A percentile compares a stretch with the other conserved stretches of the same genome.
Conservation (phyloP, 257 asterid species). For the Jacaranda mimosifolia region DNA sequence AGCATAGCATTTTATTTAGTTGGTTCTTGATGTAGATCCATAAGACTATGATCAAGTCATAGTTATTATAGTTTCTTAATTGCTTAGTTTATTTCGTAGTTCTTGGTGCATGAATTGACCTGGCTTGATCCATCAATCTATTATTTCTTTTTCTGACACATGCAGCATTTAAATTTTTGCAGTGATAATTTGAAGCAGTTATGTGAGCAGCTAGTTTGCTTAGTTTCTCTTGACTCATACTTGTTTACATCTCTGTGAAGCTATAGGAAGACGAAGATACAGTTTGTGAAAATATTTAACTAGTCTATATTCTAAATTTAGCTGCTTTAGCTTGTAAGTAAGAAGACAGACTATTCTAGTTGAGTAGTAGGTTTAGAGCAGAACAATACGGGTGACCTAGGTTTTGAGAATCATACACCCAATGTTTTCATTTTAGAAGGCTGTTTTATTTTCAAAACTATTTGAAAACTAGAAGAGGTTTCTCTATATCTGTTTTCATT, state of each 20-base stretch:
- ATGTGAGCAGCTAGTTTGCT: constrained; percentile 3
- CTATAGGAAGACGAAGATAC: constrained; percentile 1
- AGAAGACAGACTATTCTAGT: background rate
- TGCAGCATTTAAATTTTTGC: background rate
- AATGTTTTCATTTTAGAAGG: too few relatives aligned
- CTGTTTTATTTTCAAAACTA: too few relatives aligned
- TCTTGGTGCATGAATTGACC: background rate
- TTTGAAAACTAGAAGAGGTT: too few relatives aligned
- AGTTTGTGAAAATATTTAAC: background rate
- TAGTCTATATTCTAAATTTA: constrained; percentile 4
- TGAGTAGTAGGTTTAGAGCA: background rate
- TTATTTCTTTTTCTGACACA: constrained; percentile 8
- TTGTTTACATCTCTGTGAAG: background rate
- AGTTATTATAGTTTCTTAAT: background rate
- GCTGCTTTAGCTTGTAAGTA: background rate
- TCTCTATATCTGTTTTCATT: too few relatives aligned
- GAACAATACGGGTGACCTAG: background rate
- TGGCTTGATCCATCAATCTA: constrained; percentile 2
- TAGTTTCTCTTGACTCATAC: constrained; percentile 12
- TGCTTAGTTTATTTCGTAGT: constrained; percentile 8
- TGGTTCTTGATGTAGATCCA: background rate
- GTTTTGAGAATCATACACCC: background rate
- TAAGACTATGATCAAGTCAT: constrained; percentile 1
- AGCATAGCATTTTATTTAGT: background rate
- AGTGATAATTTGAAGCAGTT: background rate